Evolutionary conservation across 2,329 filamentous ascomycete species (phyloP).

Genomic region (Drechslerella dactyloides): DNA sequence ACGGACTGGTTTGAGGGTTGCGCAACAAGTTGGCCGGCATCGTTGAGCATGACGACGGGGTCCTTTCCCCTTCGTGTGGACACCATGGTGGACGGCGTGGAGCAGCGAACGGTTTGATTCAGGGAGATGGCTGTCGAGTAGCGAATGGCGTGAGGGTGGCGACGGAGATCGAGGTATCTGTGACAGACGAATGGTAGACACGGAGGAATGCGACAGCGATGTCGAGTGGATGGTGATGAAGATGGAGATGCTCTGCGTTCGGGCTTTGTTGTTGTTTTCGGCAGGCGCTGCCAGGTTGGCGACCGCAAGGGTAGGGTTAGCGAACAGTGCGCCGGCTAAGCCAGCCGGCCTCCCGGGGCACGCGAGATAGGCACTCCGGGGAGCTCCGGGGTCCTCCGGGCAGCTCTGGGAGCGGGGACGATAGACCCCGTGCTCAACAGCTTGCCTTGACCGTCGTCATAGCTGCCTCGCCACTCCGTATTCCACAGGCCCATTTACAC

Average conservation of each 20-base stretch:
- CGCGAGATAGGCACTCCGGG: neutral
- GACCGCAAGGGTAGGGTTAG: too few species aligned
- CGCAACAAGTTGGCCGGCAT: slow-evolving; percentile 1
- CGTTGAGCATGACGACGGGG: slow-evolving; percentile 21
- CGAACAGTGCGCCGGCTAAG: too few species aligned
- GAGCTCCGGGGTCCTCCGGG: too few species aligned
- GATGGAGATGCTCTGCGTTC: neutral
- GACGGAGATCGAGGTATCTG: too few species aligned
- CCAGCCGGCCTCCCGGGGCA: too few species aligned
- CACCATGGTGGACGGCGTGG: slow-evolving; percentile 13
- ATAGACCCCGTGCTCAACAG: slow-evolving; percentile 6
- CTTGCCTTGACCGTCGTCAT: slow-evolving; percentile 21
- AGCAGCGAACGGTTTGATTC: neutral
- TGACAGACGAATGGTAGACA: too few species aligned
- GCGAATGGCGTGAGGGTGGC: too few species aligned
- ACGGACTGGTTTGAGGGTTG: neutral
- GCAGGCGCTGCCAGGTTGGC: too few species aligned
- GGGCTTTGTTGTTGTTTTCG: neutral
- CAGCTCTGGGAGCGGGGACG: slow-evolving; percentile 6
- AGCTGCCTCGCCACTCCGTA: neutral
- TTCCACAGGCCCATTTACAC: neutral
- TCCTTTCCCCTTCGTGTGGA: slow-evolving; percentile 18
- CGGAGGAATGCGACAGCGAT: neutral
- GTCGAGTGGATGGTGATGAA: neutral
- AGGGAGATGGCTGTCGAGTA: too few species aligned